Evolutionary conservation across 2,329 filamentous ascomycete genomes (phyloP).

Genomic region (Herpotrichia juniperi): DNA sequence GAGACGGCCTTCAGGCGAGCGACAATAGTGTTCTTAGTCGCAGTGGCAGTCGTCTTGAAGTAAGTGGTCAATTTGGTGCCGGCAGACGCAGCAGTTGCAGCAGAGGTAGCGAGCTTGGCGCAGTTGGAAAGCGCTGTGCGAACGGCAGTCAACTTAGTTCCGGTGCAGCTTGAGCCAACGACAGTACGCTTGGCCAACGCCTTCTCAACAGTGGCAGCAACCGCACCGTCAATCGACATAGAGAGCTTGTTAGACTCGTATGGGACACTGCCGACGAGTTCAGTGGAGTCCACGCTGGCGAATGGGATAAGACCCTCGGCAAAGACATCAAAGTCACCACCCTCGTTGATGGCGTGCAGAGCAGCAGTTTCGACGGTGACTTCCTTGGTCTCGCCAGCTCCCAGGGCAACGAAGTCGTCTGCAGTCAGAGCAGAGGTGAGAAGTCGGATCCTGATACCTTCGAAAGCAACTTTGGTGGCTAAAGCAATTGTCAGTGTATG

Average conservation of each 20-base stretch:
- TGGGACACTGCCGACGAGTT: conserved; percentile 60
- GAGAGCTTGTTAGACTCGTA: conserved; percentile 66
- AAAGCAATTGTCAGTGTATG: conserved; percentile 2
- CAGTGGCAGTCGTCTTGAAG: conserved; percentile 64
- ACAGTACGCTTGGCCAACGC: conserved; percentile 59
- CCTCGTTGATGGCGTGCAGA: conserved; percentile 58
- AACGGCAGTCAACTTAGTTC: conserved; percentile 53
- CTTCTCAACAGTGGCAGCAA: conserved; percentile 57
- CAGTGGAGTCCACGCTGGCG: conserved; percentile 55
- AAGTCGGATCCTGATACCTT: conserved; percentile 60
- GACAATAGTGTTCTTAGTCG: conserved; percentile 47
- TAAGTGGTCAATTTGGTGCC: conserved; percentile 63
- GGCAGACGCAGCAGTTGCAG: conserved; percentile 55
- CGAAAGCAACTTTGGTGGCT: conserved; percentile 56
- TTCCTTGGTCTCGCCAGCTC: conserved; percentile 55
- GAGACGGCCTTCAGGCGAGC: conserved; percentile 52
- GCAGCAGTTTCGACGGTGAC: conserved; percentile 62
- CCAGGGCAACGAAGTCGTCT: conserved; percentile 59
- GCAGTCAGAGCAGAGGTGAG: conserved; percentile 52
- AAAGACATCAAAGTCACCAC: conserved; percentile 63
- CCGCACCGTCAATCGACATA: conserved; percentile 61
- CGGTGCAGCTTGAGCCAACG: conserved; percentile 62
- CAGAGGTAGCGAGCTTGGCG: conserved; percentile 58
- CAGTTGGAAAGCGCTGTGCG: conserved; percentile 62
- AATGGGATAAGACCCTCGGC: conserved; percentile 54